Base-by-base conservation (phyloP, 768 basidiomycete species). In the Scleroderma bovista region DNA sequence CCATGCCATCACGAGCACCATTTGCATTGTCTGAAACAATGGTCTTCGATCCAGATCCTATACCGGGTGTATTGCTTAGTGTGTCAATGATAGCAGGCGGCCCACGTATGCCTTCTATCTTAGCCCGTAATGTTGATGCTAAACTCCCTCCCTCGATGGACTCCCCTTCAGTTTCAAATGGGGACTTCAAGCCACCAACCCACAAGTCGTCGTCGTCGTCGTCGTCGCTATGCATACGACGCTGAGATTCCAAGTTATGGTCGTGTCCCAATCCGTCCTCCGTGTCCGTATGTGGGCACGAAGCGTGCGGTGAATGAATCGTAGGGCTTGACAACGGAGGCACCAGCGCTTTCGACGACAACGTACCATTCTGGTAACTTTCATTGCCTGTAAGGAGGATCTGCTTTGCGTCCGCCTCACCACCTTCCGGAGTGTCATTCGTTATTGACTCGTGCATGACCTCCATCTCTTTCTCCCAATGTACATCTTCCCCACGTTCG, bases 291-390 rank as follows among this genome's bases (percentile, higher is more conserved):
- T 57, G 60, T 50, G 19, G 29, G 33, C 59, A 52, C 32, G 63
- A 63, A 16, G 69, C 64, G 53, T 61, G 54, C 3, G 72, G 73
- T 15, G 74, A 73, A 38, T 69, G 64, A 56, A 76, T 76, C 9
- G 64, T 63, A 29, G 73, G 67, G 57, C 75, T 72, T 37, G 75
- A 56, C 8, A 74, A 48, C 16, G 74, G 73, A 8, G 72, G 72
- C 1, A 66, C 40, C 31, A 55, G 29, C 33, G 15, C 22, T 47
- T 57, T 51, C 10, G 33, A 6, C 17, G 57, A 44, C 20, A 40
- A 33, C 36, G 50, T 15, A 3, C 46, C 47, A 19, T 26, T 24
- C 6, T 45, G 44, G 23, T 44, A 29, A 19, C 47, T 42, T 37
- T 64, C 53, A 15, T 55, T 57, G 2, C 38, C 44, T 44, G 36